Evolutionary conservation across 768 basidiomycete genomes (phyloP).

Genomic region (Phaeotremella skinneri): DNA sequence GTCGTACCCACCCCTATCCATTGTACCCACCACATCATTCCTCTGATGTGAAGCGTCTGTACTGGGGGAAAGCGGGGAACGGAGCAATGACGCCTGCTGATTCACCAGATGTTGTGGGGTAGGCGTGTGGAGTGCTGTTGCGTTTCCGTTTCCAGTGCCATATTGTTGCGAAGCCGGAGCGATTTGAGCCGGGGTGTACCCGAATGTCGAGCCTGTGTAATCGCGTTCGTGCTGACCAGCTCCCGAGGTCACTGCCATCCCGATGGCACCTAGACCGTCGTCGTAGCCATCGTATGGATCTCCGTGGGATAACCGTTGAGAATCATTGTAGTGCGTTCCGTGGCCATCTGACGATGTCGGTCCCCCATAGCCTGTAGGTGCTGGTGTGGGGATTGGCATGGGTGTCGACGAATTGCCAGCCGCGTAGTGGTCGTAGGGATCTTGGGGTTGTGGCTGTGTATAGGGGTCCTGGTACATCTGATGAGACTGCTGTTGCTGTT

Average conservation of each 20-base stretch:
- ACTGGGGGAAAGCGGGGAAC: constrained; percentile 2
- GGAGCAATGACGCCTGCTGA: background rate
- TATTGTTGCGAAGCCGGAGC: constrained; percentile 3
- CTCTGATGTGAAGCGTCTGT: background rate
- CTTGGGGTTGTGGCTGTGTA: constrained; percentile 6
- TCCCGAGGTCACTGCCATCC: constrained; percentile 21
- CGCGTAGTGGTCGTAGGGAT: constrained; percentile 20
- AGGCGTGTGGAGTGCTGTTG: constrained; percentile 6
- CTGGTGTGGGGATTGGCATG: constrained; percentile 8
- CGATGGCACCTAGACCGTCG: constrained; percentile 37
- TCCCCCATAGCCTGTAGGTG: constrained; percentile 13
- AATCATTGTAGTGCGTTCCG: constrained; percentile 9
- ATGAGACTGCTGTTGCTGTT: constrained; percentile 14
- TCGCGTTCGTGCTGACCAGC: constrained; percentile 25
- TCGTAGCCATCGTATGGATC: constrained; percentile 41
- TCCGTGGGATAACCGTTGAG: constrained; percentile 12
- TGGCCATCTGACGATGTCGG: constrained; percentile 7
- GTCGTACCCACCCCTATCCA: background rate
- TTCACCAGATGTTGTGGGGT: constrained; percentile 13
- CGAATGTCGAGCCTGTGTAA: constrained; percentile 29
- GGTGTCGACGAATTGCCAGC: constrained; percentile 8
- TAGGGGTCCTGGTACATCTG: background rate
- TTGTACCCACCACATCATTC: background rate
- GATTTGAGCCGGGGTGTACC: constrained; percentile 6
- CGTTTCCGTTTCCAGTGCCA: background rate